Evolutionary conservation across 225 moss, liverwort and hornwort species (phyloP), one percentile per base, ranked within the genome.

Genomic region (Sphagnum tenellum): DNA sequence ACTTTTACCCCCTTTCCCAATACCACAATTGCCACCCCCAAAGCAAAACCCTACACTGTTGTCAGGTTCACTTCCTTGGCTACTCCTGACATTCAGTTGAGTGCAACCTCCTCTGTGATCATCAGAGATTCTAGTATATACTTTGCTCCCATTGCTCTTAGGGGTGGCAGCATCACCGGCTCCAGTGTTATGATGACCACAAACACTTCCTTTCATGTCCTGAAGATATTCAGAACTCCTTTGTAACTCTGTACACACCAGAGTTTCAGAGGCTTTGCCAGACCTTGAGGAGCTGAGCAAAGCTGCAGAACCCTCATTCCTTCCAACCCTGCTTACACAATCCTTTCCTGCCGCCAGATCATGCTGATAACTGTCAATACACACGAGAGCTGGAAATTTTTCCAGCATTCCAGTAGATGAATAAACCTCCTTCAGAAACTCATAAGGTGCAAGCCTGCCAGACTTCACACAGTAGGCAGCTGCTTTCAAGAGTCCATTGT

Each of bases 381-480:
- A 29, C 29, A 29, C 29, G 29, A 29, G 29, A 29, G 29, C 29
- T 29, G 29, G 29, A 29, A 29, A 29, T 29, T 29, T 29, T 29
- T 29, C 29, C 29, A 29, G 29, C 52, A 3, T 29, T 8, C 67
- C 67, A 57, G n/a, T 49, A 67, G 58, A 7, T 29, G 8, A 11
- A 45, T 50, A 53, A 46, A 70, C 62, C 11, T 62, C 55, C 54
- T 62, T 63, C 13, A 70, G 62, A 63, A 70, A 70, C n/a, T 55
- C 55, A 46, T 62, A 12, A 47, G 69, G 47, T 7, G 69, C 69
- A 54, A 70, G 55, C 55, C 62, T 55, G 50, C 69, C 69, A 47
- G 69, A 62, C 44, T 70, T 44, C 48, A 4, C 47, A 70, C 69
- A 70, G 62, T 62, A 70, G 55, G 54, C 53, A 46, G 62, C 69